phyloP scores from a whole-genome alignment of 495 filamentous ascomycete genomes.

The Penicillium longicatenatum region DNA sequence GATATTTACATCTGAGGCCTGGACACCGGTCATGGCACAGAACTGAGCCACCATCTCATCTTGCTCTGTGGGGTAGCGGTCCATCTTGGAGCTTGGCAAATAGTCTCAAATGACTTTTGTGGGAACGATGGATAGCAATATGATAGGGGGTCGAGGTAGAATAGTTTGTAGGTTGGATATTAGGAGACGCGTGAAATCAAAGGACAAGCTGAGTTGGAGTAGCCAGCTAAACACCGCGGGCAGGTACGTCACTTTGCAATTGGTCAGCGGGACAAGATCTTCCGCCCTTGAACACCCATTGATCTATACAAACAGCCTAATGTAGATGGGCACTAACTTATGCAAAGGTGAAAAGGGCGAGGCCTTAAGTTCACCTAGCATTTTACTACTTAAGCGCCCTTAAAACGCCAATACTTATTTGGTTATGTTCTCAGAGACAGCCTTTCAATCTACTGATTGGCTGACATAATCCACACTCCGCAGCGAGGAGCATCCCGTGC shows the following conservation, averaged over 20 bases:
- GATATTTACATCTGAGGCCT: slow-evolving; percentile 59
- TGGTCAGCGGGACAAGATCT: slow-evolving; percentile 46
- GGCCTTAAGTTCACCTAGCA: not conserved
- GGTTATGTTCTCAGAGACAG: not conserved
- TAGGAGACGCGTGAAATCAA: not conserved
- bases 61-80: slow-evolving; percentile 57
- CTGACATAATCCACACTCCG: slow-evolving; percentile 12
- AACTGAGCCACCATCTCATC: slow-evolving; percentile 75
- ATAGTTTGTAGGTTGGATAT: not conserved
- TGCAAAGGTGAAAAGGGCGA: not conserved
- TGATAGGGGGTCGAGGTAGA: not conserved
- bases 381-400: not conserved
- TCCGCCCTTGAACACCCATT: slow-evolving; percentile 25
- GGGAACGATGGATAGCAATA: not conserved
- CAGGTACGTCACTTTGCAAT: slow-evolving; percentile 50
- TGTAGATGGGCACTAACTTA: not conserved
- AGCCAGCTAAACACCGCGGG: slow-evolving; percentile 19
- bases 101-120: not conserved
- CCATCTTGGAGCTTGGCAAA: slow-evolving; percentile 43
- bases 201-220: slow-evolving; percentile 21
- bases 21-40: slow-evolving; percentile 67
- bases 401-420: not conserved
- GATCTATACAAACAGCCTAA: not conserved
- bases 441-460: not conserved
- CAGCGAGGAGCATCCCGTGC: slow-evolving; percentile 15